phyloP scores from a whole-genome alignment of 441 rosid species.

The Croton setiger region DNA sequence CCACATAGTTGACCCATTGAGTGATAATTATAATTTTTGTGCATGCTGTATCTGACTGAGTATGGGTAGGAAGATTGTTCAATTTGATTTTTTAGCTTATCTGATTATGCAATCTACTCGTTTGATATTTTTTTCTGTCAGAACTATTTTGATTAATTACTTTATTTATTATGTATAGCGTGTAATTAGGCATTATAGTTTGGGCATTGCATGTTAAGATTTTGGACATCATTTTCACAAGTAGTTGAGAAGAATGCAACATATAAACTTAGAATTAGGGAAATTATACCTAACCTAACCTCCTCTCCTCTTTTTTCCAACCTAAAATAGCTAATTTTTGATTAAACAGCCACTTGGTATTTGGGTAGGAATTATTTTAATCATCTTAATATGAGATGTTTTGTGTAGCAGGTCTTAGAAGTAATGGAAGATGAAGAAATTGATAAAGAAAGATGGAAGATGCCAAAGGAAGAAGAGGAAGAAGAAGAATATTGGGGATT shows the following conservation, averaged over 20 bases:
- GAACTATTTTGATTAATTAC: too few relatives aligned
- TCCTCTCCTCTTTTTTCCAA: too few relatives aligned
- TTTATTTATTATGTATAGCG: too few relatives aligned
- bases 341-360: too few relatives aligned
- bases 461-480: conserved; percentile 71
- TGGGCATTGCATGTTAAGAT: conserved; percentile 9
- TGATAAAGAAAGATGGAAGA: conserved; percentile 70
- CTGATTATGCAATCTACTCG: too few relatives aligned
- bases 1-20: conserved; percentile 15
- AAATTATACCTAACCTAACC: conserved; percentile 5
- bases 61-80: too few relatives aligned
- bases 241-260: conserved; percentile 21
- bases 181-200: too few relatives aligned
- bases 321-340: too few relatives aligned
- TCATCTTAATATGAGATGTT: too few relatives aligned
- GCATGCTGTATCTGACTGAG: not conserved
- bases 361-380: too few relatives aligned
- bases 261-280: conserved; percentile 23
- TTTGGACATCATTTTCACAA: conserved; percentile 22
- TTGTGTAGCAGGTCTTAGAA: conserved; percentile 49
- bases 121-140: too few relatives aligned
- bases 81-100: too few relatives aligned
- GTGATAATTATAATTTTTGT: conserved; percentile 9
- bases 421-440: conserved; percentile 55
- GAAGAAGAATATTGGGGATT: conserved; percentile 90